A percentile compares a stretch with the other conserved stretches of the same genome.
These are phyloP conservation scores for Apocynum venetum DNA, from an alignment of 257 asterid genomes.

Conservation along the genomic window DNA sequence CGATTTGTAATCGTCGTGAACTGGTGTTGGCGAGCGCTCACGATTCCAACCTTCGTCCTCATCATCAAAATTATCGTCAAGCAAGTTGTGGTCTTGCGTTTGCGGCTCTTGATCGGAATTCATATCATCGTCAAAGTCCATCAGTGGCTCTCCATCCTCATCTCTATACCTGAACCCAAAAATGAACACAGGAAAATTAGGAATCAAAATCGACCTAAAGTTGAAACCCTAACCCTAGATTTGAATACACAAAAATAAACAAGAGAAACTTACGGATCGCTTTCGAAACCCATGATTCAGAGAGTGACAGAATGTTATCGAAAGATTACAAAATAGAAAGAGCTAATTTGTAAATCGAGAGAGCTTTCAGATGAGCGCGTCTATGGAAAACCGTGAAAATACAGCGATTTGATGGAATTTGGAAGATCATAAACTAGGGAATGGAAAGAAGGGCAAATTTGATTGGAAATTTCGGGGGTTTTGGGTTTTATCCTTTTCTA, in stretches of 20 bases:
- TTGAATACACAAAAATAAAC: not conserved
- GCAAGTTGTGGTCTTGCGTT: conserved; percentile 24
- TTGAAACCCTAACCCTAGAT: conserved; percentile 24
- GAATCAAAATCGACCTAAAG: not conserved
- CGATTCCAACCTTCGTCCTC: conserved; percentile 45
- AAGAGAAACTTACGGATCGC: conserved; percentile 55
- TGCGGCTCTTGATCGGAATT: conserved; percentile 65
- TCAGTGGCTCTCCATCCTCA: conserved; percentile 94
- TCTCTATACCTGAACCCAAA: conserved; percentile 52
- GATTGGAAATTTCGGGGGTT: too few relatives aligned
- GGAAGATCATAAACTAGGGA: not conserved
- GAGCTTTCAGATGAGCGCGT: not conserved
- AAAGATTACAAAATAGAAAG: not conserved
- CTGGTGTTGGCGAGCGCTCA: conserved; percentile 70
- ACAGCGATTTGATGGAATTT: too few relatives aligned
- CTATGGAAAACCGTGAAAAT: not conserved
- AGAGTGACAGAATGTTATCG: not conserved
- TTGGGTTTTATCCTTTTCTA: too few relatives aligned
- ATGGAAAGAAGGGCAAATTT: not conserved
- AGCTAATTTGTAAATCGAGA: not conserved
- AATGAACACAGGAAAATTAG: not conserved
- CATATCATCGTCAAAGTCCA: conserved; percentile 72
- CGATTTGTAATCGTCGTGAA: conserved; percentile 45
- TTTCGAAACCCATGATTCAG: conserved; percentile 48
- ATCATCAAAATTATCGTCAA: conserved; percentile 42